These are phyloP conservation scores for Antarctomyces pellizariae DNA, from an alignment of 495 filamentous ascomycete species.

Conservation along the genomic window DNA sequence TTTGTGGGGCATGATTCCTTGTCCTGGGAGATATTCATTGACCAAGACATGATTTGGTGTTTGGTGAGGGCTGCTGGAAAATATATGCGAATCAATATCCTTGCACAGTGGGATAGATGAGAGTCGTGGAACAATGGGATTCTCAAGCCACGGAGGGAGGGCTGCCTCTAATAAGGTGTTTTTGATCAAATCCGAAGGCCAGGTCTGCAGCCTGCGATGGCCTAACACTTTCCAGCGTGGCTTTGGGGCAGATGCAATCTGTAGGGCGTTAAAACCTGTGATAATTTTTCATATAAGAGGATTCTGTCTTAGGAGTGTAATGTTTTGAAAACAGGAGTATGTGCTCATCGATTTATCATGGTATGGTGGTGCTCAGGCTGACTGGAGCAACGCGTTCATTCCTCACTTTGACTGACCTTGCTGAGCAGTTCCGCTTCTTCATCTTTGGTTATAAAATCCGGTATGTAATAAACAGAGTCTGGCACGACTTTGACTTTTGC, in stretches of 20 bases:
- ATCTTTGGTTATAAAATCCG: conserved; percentile 56
- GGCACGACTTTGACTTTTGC: conserved; percentile 35
- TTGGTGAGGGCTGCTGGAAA: conserved; percentile 44
- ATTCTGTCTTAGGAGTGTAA: neutral
- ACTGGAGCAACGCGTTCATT: too few species aligned
- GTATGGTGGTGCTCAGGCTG: too few species aligned
- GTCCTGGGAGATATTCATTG: conserved; percentile 72
- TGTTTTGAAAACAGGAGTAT: conserved; percentile 1
- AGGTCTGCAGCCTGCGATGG: conserved; percentile 73
- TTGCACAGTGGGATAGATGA: conserved; percentile 20
- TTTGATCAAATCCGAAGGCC: conserved; percentile 53
- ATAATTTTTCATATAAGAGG: conserved; percentile 2
- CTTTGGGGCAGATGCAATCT: conserved; percentile 36
- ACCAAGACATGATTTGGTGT: conserved; percentile 78
- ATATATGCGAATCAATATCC: conserved; percentile 23
- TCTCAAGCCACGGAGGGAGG: conserved; percentile 52
- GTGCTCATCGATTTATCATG: too few species aligned
- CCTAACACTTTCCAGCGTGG: conserved; percentile 69
- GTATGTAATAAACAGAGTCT: conserved; percentile 56
- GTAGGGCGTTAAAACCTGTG: conserved; percentile 7
- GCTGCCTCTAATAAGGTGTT: conserved; percentile 54
- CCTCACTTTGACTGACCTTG: conserved; percentile 34
- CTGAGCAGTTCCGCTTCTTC: conserved; percentile 51
- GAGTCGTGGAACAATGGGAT: conserved; percentile 48
- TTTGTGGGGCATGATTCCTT: conserved; percentile 94